These are phyloP conservation scores for Vigna trinervia DNA, from an alignment of 306 rosid species.

Conservation along the genomic window DNA sequence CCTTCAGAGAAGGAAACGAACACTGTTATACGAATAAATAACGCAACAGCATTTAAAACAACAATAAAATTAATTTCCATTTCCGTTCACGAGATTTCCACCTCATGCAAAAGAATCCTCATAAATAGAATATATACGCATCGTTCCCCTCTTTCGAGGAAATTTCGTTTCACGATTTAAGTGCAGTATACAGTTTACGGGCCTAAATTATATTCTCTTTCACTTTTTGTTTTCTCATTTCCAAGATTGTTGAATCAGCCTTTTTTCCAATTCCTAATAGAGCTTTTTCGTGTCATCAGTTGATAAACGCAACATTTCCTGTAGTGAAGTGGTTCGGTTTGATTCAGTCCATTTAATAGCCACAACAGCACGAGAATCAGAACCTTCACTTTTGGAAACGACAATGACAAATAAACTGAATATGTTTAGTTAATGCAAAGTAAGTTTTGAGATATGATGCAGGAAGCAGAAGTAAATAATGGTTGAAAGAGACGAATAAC, in stretches of 20 bases:
- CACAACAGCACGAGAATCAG: neutral
- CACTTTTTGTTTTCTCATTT: neutral
- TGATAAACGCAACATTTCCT: neutral
- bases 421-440: neutral
- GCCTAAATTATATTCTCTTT: neutral
- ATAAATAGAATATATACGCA: neutral
- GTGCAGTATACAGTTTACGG: neutral
- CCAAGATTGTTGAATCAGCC: neutral
- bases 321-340: neutral
- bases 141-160: neutral
- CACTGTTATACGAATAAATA: neutral
- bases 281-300: neutral
- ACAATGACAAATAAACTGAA: neutral
- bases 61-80: neutral
- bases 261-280: neutral
- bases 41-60: neutral
- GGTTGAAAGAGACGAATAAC: neutral
- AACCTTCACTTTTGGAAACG: too few relatives aligned
- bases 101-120: neutral
- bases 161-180: conserved; percentile 12
- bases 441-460: neutral
- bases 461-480: neutral
- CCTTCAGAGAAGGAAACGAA: neutral
- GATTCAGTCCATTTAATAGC: neutral
- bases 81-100: conserved; percentile 10